phyloP scores from a whole-genome alignment of 1,284 basidiomycete genomes.

The Inonotus hispidus region DNA sequence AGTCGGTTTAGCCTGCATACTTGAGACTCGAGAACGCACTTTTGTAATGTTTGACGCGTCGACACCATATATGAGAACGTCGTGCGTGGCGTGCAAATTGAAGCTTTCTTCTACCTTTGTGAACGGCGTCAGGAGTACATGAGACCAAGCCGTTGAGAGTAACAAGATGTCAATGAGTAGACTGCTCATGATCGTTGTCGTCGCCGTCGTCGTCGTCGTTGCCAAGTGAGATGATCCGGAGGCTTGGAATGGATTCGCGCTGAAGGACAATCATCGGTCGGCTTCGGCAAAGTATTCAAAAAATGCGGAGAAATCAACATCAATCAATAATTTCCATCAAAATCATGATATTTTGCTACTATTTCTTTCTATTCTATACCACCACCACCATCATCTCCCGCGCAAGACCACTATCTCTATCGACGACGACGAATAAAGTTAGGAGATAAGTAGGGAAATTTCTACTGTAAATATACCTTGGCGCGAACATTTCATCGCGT shows the following conservation, averaged over 20 bases:
- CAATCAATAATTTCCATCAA: too few species aligned
- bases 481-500: slow-evolving; percentile 1
- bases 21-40: slow-evolving; percentile 34
- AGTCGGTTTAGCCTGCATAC: neutral
- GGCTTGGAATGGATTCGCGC: neutral
- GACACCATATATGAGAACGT: slow-evolving; percentile 77
- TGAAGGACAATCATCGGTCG: neutral
- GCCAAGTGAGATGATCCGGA: neutral
- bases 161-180: slow-evolving; percentile 50
- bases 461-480: neutral
- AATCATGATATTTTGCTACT: neutral
- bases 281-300: too few species aligned
- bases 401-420: neutral
- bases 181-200: slow-evolving; percentile 28
- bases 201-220: neutral
- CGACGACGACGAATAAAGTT: slow-evolving; percentile 3
- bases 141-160: slow-evolving; percentile 49
- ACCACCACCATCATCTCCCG: neutral
- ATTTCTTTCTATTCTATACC: slow-evolving; percentile 10
- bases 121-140: slow-evolving; percentile 79
- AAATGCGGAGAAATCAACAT: neutral
- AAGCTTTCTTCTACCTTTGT: slow-evolving; percentile 98
- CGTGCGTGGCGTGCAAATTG: slow-evolving; percentile 89
- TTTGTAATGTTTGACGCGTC: slow-evolving; percentile 37
- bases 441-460: neutral